These are phyloP conservation scores for Fusarium torulosum DNA, from an alignment of 2,329 filamentous ascomycete genomes.

Conservation along the genomic window DNA sequence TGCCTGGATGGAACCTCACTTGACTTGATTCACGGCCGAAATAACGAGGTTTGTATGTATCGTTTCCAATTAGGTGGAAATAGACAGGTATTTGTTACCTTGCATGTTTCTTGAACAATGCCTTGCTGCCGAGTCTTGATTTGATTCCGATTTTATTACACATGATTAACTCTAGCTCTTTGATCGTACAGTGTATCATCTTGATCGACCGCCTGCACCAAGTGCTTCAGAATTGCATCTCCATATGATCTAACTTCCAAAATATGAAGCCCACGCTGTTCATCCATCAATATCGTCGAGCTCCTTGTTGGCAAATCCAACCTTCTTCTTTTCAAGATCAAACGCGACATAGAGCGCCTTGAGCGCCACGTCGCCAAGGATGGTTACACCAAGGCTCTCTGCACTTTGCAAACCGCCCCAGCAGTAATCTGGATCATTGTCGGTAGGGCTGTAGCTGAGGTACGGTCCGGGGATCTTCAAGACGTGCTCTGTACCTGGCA, in stretches of 20 bases:
- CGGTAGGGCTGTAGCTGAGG: slow-evolving; percentile 66
- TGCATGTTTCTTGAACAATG: slow-evolving; percentile 4
- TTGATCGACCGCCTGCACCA: slow-evolving; percentile 10
- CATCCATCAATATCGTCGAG: slow-evolving; percentile 46
- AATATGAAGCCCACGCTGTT: slow-evolving; percentile 9
- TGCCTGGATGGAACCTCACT: slow-evolving; percentile 25
- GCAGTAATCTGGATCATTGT: slow-evolving; percentile 67
- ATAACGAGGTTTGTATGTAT: slow-evolving; percentile 39
- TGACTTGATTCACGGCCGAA: slow-evolving; percentile 23
- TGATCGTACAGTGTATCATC: slow-evolving; percentile 19
- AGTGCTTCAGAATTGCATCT: slow-evolving; percentile 17
- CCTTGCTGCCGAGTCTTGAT: background rate
- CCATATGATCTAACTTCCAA: background rate
- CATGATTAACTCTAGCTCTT: slow-evolving; percentile 17
- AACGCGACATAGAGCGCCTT: slow-evolving; percentile 83
- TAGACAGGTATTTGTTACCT: slow-evolving; percentile 25
- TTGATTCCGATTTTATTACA: slow-evolving; percentile 12
- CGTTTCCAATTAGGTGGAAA: slow-evolving; percentile 37
- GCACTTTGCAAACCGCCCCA: slow-evolving; percentile 80
- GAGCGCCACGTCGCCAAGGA: slow-evolving; percentile 83
- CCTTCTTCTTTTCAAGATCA: slow-evolving; percentile 61
- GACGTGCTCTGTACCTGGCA: slow-evolving; percentile 63
- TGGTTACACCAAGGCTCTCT: slow-evolving; percentile 63
- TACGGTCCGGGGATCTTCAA: slow-evolving; percentile 67
- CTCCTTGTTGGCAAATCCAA: slow-evolving; percentile 61